phyloP scores from a whole-genome alignment of 2,329 filamentous ascomycete species.

The Pochonia chlamydosporia region DNA sequence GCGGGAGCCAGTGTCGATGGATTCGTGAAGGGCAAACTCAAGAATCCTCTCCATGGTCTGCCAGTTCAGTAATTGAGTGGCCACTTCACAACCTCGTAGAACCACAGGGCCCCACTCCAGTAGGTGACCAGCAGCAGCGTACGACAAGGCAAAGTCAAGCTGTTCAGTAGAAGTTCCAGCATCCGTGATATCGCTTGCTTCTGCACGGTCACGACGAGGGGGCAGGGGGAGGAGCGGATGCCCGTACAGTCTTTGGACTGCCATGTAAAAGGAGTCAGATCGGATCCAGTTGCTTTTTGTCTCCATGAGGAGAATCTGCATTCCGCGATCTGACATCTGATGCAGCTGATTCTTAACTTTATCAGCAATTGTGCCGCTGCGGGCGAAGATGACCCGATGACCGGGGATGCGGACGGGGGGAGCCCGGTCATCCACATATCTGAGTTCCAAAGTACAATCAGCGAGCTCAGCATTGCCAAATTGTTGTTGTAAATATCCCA shows the following conservation, averaged over 20 bases:
- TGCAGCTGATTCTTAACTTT: conserved; percentile 24
- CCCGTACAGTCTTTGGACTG: conserved; percentile 53
- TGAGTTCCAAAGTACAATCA: conserved; percentile 42
- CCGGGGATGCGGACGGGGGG: conserved; percentile 39
- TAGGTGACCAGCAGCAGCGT: conserved; percentile 56
- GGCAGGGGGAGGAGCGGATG: conserved; percentile 39
- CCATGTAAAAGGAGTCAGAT: conserved; percentile 50
- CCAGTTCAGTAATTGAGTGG: conserved; percentile 54
- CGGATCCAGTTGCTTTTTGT: conserved; percentile 47
- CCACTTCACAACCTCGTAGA: conserved; percentile 53
- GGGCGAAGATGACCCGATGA: conserved; percentile 50
- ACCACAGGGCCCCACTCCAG: conserved; percentile 51
- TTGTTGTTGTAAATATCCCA: conserved; percentile 33
- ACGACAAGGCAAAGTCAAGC: conserved; percentile 54
- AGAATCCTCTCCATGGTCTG: conserved; percentile 56
- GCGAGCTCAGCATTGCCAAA: conserved; percentile 26
- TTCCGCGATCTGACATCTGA: conserved; percentile 17
- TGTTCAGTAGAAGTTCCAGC: conserved; percentile 35
- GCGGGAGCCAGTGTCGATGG: conserved; percentile 27
- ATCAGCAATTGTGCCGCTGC: conserved; percentile 32
- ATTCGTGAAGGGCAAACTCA: conserved; percentile 46
- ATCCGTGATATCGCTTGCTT: conserved; percentile 26
- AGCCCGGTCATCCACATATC: conserved; percentile 33
- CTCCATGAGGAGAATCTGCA: conserved; percentile 34
- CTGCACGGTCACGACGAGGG: conserved; percentile 18